Evolutionary conservation across 1,284 basidiomycete species (phyloP).

Genomic region (Cerioporus squamosus): DNA sequence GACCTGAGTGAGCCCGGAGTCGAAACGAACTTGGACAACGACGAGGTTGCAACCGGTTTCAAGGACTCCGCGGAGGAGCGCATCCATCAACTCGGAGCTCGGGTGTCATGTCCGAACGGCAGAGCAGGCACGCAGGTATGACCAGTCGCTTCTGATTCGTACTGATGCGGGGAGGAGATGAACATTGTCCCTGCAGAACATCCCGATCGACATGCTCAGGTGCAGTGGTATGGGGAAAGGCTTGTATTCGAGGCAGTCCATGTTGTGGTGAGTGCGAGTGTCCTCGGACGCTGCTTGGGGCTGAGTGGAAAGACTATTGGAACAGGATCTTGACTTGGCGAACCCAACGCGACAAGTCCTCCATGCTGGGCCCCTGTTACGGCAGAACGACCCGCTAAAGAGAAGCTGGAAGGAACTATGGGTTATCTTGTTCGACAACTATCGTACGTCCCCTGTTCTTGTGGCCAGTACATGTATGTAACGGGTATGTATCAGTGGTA

Average conservation of each 20-base stretch:
- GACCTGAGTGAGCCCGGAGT: neutral
- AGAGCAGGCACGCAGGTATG: neutral
- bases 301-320: neutral
- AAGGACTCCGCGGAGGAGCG: too few relatives aligned
- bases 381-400: constrained; percentile 46
- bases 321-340: constrained; percentile 15
- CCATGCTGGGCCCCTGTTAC: constrained; percentile 17
- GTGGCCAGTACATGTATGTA: too few relatives aligned
- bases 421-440: constrained; percentile 92
- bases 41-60: too few relatives aligned
- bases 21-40: too few relatives aligned
- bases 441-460: constrained; percentile 56
- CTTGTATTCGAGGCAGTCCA: constrained; percentile 13
- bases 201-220: constrained; percentile 1
- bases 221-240: constrained; percentile 17
- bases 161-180: neutral
- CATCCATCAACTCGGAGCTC: too few relatives aligned
- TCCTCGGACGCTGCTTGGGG: too few relatives aligned
- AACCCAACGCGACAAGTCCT: constrained; percentile 16
- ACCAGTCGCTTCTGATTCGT: neutral
- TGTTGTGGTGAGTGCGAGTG: constrained; percentile 7
- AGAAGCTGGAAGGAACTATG: constrained; percentile 86
- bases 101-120: neutral
- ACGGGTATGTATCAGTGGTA: constrained; percentile 60
- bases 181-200: neutral